A percentile compares a stretch with the other conserved stretches of the same genome.
These are phyloP conservation scores for Datisca glomerata DNA, from an alignment of 306 rosid genomes.

Conservation along the genomic window DNA sequence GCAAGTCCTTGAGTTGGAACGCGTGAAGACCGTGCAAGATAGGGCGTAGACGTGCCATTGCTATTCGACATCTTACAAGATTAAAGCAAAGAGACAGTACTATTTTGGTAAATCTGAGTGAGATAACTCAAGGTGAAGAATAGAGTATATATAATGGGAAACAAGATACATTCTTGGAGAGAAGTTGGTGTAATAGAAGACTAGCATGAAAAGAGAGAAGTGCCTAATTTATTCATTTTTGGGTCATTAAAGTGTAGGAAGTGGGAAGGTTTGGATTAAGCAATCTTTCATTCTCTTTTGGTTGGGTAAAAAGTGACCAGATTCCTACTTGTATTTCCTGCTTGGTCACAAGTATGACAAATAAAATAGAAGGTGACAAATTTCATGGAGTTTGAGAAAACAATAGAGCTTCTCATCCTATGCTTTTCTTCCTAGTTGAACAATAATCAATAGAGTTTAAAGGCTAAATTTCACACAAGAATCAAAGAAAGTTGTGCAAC, in stretches of 20 bases:
- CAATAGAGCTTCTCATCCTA: too few species aligned
- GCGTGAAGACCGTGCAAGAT: slow-evolving; percentile 20
- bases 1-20: slow-evolving; percentile 62
- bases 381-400: too few species aligned
- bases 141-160: slow-evolving; percentile 30
- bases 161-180: slow-evolving; percentile 31
- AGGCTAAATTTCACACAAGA: too few species aligned
- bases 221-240: slow-evolving; percentile 19
- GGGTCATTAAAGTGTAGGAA: too few species aligned
- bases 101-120: slow-evolving; percentile 15
- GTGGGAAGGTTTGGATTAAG: slow-evolving; percentile 24
- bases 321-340: slow-evolving; percentile 17
- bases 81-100: background rate
- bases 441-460: too few species aligned
- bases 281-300: slow-evolving; percentile 25
- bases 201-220: slow-evolving; percentile 37
- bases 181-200: slow-evolving; percentile 46
- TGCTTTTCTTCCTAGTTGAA: too few species aligned
- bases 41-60: slow-evolving; percentile 15
- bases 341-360: background rate
- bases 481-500: too few species aligned
- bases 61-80: slow-evolving; percentile 35
- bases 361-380: background rate
- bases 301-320: slow-evolving; percentile 12
- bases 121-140: background rate